Percentiles rank a stretch among this genome's conserved stretches.
These are phyloP conservation scores for Pythium periplocum DNA, from an alignment of 352 stramenopile genomes.

Conservation along the genomic window DNA sequence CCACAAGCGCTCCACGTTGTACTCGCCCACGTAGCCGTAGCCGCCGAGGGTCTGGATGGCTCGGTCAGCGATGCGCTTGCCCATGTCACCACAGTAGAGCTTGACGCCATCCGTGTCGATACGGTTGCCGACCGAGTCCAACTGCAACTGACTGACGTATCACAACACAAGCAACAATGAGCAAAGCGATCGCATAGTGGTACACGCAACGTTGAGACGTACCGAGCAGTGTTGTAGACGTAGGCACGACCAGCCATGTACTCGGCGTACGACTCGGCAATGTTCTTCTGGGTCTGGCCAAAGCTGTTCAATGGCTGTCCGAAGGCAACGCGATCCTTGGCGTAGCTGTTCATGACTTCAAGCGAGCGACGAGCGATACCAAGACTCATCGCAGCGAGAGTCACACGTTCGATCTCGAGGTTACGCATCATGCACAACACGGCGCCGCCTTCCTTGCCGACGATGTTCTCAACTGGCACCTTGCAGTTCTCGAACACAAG, in stretches of 20 bases:
- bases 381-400: conserved; percentile 94
- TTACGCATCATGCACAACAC: conserved; percentile 95
- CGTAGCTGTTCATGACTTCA: conserved; percentile 96
- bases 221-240: conserved; percentile 94
- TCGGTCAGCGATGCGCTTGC: conserved; percentile 95
- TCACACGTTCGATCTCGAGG: conserved; percentile 98
- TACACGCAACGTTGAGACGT: conserved; percentile 3
- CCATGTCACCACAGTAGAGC: conserved; percentile 97
- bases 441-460: conserved; percentile 75
- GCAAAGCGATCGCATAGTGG: too few species aligned
- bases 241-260: conserved; percentile 97
- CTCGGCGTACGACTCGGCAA: conserved; percentile 98
- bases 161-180: too few species aligned
- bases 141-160: conserved; percentile 83
- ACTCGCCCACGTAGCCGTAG: conserved; percentile 99
- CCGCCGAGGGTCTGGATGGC: conserved; percentile 98
- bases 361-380: conserved; percentile 96
- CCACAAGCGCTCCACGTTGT: conserved; percentile 97
- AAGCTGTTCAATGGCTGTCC: conserved; percentile 89
- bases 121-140: conserved; percentile 93
- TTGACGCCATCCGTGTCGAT: conserved; percentile 98
- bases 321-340: conserved; percentile 94
- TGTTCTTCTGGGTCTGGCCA: conserved; percentile 95
- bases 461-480: conserved; percentile 90
- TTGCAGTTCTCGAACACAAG: conserved; percentile 98